Evolutionary conservation across 176 grass and related monocot genomes (phyloP), one percentile per base, ranked within the genome.

Genomic region (Paspalum notatum): DNA sequence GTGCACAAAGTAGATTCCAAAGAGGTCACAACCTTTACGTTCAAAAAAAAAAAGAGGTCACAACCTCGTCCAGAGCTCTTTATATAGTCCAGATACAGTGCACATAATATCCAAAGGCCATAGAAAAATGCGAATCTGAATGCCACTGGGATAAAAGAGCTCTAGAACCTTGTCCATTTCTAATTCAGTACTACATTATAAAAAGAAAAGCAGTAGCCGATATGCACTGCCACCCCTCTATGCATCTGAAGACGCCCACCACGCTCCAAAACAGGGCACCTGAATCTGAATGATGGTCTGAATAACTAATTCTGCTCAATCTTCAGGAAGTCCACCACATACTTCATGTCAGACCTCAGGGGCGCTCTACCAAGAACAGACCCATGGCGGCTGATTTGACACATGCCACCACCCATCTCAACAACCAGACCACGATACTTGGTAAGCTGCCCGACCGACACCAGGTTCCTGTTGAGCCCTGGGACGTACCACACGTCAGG

Each of bases 401-500:
- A 68, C 4, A 9, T n/a, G 3, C n/a, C 43, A 5, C 66, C 42
- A 68, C n/a, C 42, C 22, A 68, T 14, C 43, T 22, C 2, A 2
- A 68, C 66, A 1, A 13, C 14, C 42, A 68, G 66, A 47, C 25
- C 20, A 3, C 0, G 10, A 12, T 68, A 42, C 1, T 12, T 0
- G 5, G 66, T 68, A 5, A 68, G 66, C 42, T 68, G 66, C 0
- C 66, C 66, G 42, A 68, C 66, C 4, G 66, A 68, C 0, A 68
- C 42, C 10, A 68, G 11, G 66, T 68, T 68, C 18, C 13, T 7
- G 10, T 0, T 1, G 20, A 47, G 66, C 66, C 42, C 66, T 10
- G 42, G 66, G 66, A 68, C 66, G 1, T 68, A 68, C 66, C 66
- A 68, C 4, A 68, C 66, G 5, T 68, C 20, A 68, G 66, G 66